A percentile compares a stretch with the other conserved stretches of the same genome.
Evolutionary conservation across 176 grass and related monocot species (phyloP).

Genomic region (Bothriochloa decipiens): DNA sequence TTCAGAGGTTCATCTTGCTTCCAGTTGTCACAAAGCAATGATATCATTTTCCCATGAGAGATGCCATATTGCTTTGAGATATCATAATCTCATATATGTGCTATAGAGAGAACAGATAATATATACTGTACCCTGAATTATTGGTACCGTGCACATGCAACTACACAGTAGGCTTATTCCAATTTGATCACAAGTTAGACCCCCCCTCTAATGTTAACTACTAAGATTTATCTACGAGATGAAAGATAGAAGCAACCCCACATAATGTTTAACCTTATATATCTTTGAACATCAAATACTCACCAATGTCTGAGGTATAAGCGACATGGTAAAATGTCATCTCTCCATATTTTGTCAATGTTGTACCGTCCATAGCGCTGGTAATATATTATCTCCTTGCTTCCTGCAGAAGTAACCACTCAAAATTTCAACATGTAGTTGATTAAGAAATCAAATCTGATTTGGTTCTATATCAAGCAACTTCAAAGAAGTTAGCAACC

Average conservation of each 20-base stretch:
- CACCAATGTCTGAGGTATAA: conserved; percentile 96
- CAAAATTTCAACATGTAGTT: background rate
- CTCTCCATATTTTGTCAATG: conserved; percentile 93
- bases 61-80: conserved; percentile 37
- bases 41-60: conserved; percentile 16
- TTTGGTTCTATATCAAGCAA: background rate
- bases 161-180: background rate
- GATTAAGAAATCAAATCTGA: background rate
- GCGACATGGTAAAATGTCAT: conserved; percentile 91
- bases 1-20: conserved; percentile 34
- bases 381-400: conserved; percentile 79
- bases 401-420: conserved; percentile 55
- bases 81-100: conserved; percentile 24
- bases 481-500: background rate
- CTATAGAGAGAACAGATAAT: conserved; percentile 22
- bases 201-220: background rate
- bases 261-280: conserved; percentile 2
- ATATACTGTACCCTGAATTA: background rate
- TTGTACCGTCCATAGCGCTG: conserved; percentile 77
- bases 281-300: conserved; percentile 12
- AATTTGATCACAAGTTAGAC: background rate
- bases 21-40: conserved; percentile 21
- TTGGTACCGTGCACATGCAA: background rate
- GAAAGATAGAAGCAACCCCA: background rate
- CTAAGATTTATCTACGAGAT: background rate